Evolutionary conservation across 2,329 filamentous ascomycete species (phyloP), one percentile per base, ranked within the genome.

Genomic region (Pestalotiopsis sp.): DNA sequence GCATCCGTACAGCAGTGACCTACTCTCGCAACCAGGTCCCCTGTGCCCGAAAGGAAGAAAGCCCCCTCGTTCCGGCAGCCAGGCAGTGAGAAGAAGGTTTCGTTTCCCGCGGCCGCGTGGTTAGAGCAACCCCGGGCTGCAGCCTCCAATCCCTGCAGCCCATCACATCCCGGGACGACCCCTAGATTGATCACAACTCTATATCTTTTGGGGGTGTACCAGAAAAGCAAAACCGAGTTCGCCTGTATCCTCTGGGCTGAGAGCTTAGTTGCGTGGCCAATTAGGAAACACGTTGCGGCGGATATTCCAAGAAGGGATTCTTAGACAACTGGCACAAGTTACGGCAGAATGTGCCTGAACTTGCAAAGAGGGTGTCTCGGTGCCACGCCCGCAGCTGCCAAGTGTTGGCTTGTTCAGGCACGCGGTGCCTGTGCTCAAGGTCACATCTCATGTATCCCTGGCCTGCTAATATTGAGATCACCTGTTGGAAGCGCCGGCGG

Each of bases 101-200:
- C 20, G 45, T 20, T 52, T 52, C 45, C 31, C 45, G 45, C 45
- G 20, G 45, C 45, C 45, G 45, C 45, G 45, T 52, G 45, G 45
- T 52, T 52, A 52, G 20, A 52, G 20, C 31, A 20, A 52, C 45
- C 45, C 45, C 45, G 3, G n/a, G 45, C 17, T 52, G 45, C 45
- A 52, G 45, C 45, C 45, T 52, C 45, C n/a, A 52, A 52, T n/a
- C 45, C 45, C 45, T 52, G 45, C 45, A 52, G 20, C 17, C 13
- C 17, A 52, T 52, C 45, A 36, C n/a, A 56, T 66, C 49, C 63
- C 63, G 49, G 63, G 63, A 57, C 63, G 63, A 66, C 52, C 60
- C 60, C 60, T 52, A 52, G 45, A 52, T 52, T 52, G 20, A 38
- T 63, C 63, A 56, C 49, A 66, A 58, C 63, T 45, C 57, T 66